These are phyloP conservation scores for Pistacia atlantica DNA, from an alignment of 345 rosid species.

Conservation along the genomic window DNA sequence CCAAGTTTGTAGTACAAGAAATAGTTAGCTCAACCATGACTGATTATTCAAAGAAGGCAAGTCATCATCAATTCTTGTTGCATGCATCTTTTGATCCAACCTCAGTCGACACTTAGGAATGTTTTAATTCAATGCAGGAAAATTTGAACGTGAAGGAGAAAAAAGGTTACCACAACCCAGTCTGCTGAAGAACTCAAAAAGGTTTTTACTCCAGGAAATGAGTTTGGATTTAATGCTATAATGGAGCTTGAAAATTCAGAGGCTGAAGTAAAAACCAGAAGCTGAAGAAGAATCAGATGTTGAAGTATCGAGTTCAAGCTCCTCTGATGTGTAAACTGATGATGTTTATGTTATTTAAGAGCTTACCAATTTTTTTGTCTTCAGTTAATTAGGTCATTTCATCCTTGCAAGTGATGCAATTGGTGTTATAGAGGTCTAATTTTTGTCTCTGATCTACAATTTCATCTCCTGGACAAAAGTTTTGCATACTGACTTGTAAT, in stretches of 20 bases:
- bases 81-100: not conserved
- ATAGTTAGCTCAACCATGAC: slow-evolving; percentile 63
- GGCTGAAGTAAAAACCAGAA: slow-evolving; percentile 13
- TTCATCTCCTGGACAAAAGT: not conserved
- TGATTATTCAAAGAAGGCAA: slow-evolving; percentile 58
- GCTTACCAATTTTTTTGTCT: not conserved
- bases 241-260: slow-evolving; percentile 46
- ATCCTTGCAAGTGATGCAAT: not conserved
- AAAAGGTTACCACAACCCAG: slow-evolving; percentile 54
- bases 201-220: slow-evolving; percentile 50
- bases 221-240: slow-evolving; percentile 53
- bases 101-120: not conserved
- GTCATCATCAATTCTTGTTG: not conserved
- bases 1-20: slow-evolving; percentile 63
- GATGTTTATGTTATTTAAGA: not conserved
- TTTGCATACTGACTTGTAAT: not conserved
- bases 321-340: not conserved
- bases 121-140: slow-evolving; percentile 37
- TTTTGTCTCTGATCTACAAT: not conserved
- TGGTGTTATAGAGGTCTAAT: not conserved
- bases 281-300: not conserved
- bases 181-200: slow-evolving; percentile 52
- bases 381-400: not conserved
- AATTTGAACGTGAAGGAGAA: slow-evolving; percentile 55
- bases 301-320: slow-evolving; percentile 9